Evolutionary conservation across 768 basidiomycete genomes (phyloP).

Genomic region (Suillus ampliporus): DNA sequence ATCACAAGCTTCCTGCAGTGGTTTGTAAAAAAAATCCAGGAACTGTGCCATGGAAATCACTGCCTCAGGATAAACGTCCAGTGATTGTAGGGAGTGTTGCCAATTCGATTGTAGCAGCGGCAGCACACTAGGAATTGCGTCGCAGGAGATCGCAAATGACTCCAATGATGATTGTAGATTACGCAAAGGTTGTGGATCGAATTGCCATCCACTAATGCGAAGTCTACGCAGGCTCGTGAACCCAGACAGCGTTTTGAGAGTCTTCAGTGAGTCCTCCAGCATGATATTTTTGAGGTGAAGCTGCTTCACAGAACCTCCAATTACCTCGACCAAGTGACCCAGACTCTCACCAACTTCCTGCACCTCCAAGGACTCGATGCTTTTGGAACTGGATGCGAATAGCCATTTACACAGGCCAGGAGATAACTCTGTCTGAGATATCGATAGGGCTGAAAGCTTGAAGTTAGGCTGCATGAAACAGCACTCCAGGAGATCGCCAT

Average conservation of each 20-base stretch:
- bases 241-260: neutral
- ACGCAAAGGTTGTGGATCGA: neutral
- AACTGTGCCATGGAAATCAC: neutral
- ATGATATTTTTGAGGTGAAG: neutral
- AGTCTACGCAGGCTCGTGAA: neutral
- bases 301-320: neutral
- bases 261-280: neutral
- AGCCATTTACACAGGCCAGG: conserved; percentile 1
- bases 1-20: neutral
- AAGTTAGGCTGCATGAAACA: neutral
- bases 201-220: neutral
- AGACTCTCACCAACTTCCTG: neutral
- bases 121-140: neutral
- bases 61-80: neutral
- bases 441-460: neutral
- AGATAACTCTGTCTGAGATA: neutral
- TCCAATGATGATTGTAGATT: neutral
- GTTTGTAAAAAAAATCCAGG: neutral
- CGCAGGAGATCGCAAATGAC: neutral
- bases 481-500: neutral
- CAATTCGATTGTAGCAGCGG: neutral
- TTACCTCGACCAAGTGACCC: neutral
- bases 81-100: neutral
- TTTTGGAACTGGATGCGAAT: neutral
- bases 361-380: neutral